Evolutionary conservation across 148 eudicot genomes (phyloP), one percentile per base, ranked within the genome.

Genomic region (Vaccinium vitisidaea): DNA sequence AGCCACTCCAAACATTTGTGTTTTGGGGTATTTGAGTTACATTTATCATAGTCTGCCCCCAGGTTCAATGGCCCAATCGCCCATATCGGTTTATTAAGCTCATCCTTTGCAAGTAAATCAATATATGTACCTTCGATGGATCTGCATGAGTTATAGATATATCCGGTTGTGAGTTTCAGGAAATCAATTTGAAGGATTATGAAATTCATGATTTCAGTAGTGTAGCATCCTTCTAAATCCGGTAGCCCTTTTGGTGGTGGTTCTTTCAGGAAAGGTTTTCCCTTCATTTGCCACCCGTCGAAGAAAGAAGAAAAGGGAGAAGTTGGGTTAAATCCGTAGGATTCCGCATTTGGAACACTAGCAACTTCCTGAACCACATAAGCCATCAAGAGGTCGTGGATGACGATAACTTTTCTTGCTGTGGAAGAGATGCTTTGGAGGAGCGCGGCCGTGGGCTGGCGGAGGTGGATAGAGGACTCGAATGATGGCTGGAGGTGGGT

Each of bases 91-190:
- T 63, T 81, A 53, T 53, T 10, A 53, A 53, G 11, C n/a, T 87
- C 75, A 16, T 85, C 82, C 32, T 84, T 82, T 13, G 18, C n/a
- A 5, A 86, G 83, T 3, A 89, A 80, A 49, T 89, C 84, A 32
- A 89, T n/a, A 79, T 77, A 89, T 50, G 48, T 48, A 11, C 77
- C 84, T 82, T 91, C 90, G 2, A 91, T 82, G 30, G 67, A 67
- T 54, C 82, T 83, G 75, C 84, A 59, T 0, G 91, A 82, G 84
- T 88, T 91, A 69, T 85, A 83, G 3, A 91, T 76, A 27, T 80
- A 83, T 46, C 90, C 90, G 0, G 89, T 81, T 15, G 67, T 67
- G 23, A 84, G 82, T 19, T 84, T 73, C 6, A 46, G 0, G 27
- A 27, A 59, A n/a, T 84, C 46, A 1, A 6, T 0, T 53, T 87